These are phyloP conservation scores for Hypoxylon sp. DNA, from an alignment of 2,329 filamentous ascomycete genomes.

Conservation along the genomic window DNA sequence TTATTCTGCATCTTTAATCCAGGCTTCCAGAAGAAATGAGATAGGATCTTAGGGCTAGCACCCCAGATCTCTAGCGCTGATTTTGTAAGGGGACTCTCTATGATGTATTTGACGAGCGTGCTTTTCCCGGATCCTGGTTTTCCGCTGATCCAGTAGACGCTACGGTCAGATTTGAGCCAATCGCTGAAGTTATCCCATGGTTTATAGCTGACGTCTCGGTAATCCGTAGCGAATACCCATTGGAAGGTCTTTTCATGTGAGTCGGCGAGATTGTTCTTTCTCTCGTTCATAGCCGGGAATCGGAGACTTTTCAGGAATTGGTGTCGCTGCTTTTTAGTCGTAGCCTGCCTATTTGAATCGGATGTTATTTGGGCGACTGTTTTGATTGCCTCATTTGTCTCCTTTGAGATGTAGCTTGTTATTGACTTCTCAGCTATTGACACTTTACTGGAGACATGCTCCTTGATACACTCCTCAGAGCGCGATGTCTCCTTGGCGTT, in stretches of 20 bases:
- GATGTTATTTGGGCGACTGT: not conserved
- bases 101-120: constrained; percentile 40
- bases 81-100: constrained; percentile 12
- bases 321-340: constrained; percentile 7
- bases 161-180: constrained; percentile 32
- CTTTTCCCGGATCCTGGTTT: constrained; percentile 43
- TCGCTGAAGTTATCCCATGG: constrained; percentile 35
- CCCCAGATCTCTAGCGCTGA: constrained; percentile 8
- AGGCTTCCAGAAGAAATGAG: constrained; percentile 35
- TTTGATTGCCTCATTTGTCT: not conserved
- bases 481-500: not conserved
- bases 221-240: constrained; percentile 18
- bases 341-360: not conserved
- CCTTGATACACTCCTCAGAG: constrained; percentile 14
- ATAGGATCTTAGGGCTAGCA: constrained; percentile 8
- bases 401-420: not conserved
- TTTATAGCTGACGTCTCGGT: not conserved
- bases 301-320: constrained; percentile 34
- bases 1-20: constrained; percentile 28
- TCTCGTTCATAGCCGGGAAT: constrained; percentile 37
- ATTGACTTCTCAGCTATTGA: constrained; percentile 3
- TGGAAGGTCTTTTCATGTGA: constrained; percentile 29
- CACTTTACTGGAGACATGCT: constrained; percentile 5
- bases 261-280: constrained; percentile 25
- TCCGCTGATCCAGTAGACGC: constrained; percentile 41